A percentile compares a stretch with the other conserved stretches of the same genome.
These are phyloP conservation scores for Stachybotrys echinatus DNA, from an alignment of 2,329 filamentous ascomycete species.

Conservation along the genomic window DNA sequence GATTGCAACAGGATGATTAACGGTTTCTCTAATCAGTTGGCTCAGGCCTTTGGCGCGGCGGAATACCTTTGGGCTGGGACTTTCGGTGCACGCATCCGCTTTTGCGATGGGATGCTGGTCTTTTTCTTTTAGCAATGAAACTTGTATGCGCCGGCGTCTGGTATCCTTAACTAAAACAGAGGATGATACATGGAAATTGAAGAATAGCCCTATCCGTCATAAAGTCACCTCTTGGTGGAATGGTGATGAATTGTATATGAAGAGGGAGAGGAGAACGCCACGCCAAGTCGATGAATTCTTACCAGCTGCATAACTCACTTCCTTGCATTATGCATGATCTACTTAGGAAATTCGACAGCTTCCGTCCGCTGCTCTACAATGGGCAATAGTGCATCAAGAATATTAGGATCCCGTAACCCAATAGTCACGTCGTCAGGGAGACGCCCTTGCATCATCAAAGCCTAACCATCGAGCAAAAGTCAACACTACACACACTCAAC, in stretches of 20 bases:
- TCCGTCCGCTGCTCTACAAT: conserved; percentile 67
- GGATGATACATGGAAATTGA: neutral
- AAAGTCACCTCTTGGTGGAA: no score
- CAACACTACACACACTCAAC: no score
- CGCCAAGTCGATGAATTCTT: neutral
- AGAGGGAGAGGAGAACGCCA: neutral
- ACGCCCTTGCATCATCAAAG: conserved; percentile 41
- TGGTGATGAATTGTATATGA: neutral
- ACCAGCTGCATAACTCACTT: neutral
- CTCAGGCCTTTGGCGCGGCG: conserved; percentile 4
- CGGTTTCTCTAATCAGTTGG: neutral
- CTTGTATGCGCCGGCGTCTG: neutral
- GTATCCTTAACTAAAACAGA: neutral
- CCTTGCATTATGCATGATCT: neutral
- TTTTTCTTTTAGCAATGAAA: neutral
- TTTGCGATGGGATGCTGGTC: neutral
- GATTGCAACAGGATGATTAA: neutral
- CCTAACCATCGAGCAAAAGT: conserved; percentile 26
- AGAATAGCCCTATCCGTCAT: neutral
- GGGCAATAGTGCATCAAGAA: conserved; percentile 63
- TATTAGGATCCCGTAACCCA: conserved; percentile 74
- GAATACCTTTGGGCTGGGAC: neutral
- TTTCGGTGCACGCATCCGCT: neutral
- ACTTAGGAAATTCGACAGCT: conserved; percentile 4
- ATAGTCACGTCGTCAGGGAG: conserved; percentile 69